Conservation (phyloP, 495 filamentous ascomycete species). For the Podospora didyma region DNA sequence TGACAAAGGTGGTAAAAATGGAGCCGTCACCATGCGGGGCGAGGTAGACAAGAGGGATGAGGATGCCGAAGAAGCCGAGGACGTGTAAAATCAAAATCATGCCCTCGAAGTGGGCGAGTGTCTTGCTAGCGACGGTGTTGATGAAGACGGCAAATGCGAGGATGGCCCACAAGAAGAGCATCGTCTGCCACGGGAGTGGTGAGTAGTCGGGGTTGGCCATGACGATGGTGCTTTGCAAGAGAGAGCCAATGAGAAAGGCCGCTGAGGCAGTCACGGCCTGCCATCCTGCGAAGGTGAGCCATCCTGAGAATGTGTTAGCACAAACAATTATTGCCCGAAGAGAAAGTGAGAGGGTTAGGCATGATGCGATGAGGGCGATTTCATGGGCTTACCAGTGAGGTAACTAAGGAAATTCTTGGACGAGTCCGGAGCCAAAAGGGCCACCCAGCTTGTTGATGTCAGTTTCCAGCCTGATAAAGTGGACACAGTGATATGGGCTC, state of each 20-base stretch:
- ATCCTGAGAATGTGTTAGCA: too few species aligned
- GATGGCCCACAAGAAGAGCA: slow-evolving; percentile 39
- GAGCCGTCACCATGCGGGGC: slow-evolving; percentile 32
- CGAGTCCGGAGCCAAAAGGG: neutral
- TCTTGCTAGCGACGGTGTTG: slow-evolving; percentile 34
- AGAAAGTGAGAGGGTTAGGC: too few species aligned
- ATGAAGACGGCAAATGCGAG: slow-evolving; percentile 35
- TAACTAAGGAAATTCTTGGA: neutral
- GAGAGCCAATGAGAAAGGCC: slow-evolving; percentile 36
- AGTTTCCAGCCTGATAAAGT: too few species aligned
- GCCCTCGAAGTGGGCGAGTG: slow-evolving; percentile 40
- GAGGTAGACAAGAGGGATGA: slow-evolving; percentile 35
- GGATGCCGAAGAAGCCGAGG: slow-evolving; percentile 44
- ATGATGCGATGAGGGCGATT: too few species aligned
- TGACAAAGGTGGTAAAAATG: slow-evolving; percentile 38
- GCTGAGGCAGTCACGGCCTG: slow-evolving; percentile 2
- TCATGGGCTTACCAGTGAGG: too few species aligned
- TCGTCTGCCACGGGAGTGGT: slow-evolving; percentile 28
- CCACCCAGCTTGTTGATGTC: slow-evolving; percentile 11
- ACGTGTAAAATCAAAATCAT: slow-evolving; percentile 43
- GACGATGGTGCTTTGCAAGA: slow-evolving; percentile 43
- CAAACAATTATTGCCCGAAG: too few species aligned
- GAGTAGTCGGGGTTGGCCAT: slow-evolving; percentile 34
- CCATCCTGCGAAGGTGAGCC: slow-evolving; percentile 1
- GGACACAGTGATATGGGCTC: too few species aligned